Conservation (phyloP, 257 asterid genomes). For the Marsdenia floribunda region DNA sequence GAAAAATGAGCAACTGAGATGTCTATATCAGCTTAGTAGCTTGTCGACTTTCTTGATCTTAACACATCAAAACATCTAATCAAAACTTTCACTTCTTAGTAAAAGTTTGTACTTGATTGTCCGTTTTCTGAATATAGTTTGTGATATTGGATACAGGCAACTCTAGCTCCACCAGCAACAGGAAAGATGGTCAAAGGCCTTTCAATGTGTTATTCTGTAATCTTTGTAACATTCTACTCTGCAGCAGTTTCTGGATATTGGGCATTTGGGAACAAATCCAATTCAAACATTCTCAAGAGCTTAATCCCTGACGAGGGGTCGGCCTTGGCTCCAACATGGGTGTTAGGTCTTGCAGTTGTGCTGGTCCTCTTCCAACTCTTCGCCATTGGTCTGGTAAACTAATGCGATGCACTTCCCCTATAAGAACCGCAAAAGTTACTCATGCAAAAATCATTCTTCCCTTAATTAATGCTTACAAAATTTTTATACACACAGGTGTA, state of each 20-base stretch:
- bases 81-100: too few relatives aligned
- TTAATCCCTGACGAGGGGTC: constrained; percentile 74
- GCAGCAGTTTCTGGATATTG: constrained; percentile 88
- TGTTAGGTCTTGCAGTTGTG: constrained; percentile 53
- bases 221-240: constrained; percentile 77
- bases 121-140: not conserved
- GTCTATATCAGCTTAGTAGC: not conserved
- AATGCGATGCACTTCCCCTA: not conserved
- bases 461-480: not conserved
- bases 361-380: constrained; percentile 71
- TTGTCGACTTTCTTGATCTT: not conserved
- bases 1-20: not conserved
- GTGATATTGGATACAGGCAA: constrained; percentile 50
- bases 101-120: not conserved
- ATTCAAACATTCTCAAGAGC: constrained; percentile 73
- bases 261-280: constrained; percentile 81
- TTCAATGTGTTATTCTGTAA: constrained; percentile 82
- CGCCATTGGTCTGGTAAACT: constrained; percentile 78
- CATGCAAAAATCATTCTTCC: not conserved
- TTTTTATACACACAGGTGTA: constrained; percentile 52
- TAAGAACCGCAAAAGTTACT: not conserved
- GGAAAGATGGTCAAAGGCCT: constrained; percentile 98
- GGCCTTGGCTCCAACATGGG: constrained; percentile 68
- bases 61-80: not conserved
- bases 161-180: constrained; percentile 90